Percentiles rank a stretch among this genome's conserved stretches.
Conservation (phyloP, 768 basidiomycete species). For the Tremella yokohamensis region DNA sequence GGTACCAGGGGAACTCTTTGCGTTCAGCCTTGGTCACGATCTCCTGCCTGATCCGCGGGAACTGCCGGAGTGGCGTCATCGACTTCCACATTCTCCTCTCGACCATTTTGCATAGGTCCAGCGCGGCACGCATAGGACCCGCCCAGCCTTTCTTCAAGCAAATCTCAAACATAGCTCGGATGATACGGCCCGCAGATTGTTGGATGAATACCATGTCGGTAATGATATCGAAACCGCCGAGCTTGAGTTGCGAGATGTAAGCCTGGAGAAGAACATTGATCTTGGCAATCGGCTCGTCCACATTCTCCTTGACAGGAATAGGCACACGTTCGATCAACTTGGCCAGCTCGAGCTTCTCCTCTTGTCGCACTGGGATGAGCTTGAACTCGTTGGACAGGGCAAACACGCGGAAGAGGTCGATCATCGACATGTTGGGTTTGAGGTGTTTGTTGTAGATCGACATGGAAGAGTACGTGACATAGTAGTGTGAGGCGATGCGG, state of each 20-base stretch:
- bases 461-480: slow-evolving; percentile 94
- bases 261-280: slow-evolving; percentile 94
- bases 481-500: slow-evolving; percentile 90
- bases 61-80: slow-evolving; percentile 95
- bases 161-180: slow-evolving; percentile 96
- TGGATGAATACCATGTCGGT: slow-evolving; percentile 78
- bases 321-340: slow-evolving; percentile 91
- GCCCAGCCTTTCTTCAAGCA: slow-evolving; percentile 99
- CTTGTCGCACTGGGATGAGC: slow-evolving; percentile 63
- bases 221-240: slow-evolving; percentile 67
- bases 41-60: slow-evolving; percentile 64
- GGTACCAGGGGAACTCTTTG: slow-evolving; percentile 98
- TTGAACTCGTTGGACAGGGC: slow-evolving; percentile 95
- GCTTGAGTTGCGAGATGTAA: slow-evolving; percentile 87
- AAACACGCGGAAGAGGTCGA: slow-evolving; percentile 94
- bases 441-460: slow-evolving; percentile 92
- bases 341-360: slow-evolving; percentile 82
- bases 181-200: slow-evolving; percentile 92
- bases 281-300: slow-evolving; percentile 94
- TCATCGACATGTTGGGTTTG: slow-evolving; percentile 73
- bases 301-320: slow-evolving; percentile 92
- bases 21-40: slow-evolving; percentile 83
- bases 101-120: slow-evolving; percentile 95
- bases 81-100: slow-evolving; percentile 81
- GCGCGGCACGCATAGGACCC: slow-evolving; percentile 79